Base-by-base conservation (phyloP, 371 early-diverging fungal genomes). In the Gilbertella persicaria region DNA sequence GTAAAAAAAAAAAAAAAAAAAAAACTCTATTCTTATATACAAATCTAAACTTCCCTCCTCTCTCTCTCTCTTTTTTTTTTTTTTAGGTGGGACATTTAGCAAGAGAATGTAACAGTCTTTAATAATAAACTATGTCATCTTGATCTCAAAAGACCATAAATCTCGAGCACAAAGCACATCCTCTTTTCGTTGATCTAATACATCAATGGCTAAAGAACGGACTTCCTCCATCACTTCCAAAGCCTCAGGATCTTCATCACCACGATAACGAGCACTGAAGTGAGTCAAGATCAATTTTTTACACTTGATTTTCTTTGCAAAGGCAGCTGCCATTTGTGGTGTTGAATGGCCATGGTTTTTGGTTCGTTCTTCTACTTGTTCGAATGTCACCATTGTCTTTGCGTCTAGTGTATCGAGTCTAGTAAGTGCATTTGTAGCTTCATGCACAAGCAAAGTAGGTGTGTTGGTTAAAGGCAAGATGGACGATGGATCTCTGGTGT, bases 341-440 rank as follows among this genome's bases (percentile, higher is more conserved):
- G 83, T 86, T 0, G 84, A 84, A 52, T 86, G 86, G 0, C 86
- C 86, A 53, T 83, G 82, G 0, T 56, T 53, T 8, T 55, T 48
- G 12, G 83, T 69, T 5, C 68, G 43, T 24, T 64, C 55, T n/a
- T 68, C 59, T 0, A 78, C 74, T 20, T 67, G 48, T 36, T 66
- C 66, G 5, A 63, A 57, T 25, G 66, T 66, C 1, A 51, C 45
- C 4, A 42, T 42, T 14, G 38, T 29, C 35, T 53, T 61, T 5
- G 43, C 26, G 23, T 30, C 48, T 3, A 29, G 24, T 2, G n/a
- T 50, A 46, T 67, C 73, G 14, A 80, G 41, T 20, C 62, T 55
- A 1, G 78, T 78, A 35, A 72, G 26, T 6, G 84, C 78, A 53
- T 85, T 85, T 2, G 86, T 86, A 0, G 86, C 82, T 53, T 86